These are phyloP conservation scores for Colletotrichum sp. DNA, from an alignment of 2,329 filamentous ascomycete genomes.

Conservation along the genomic window DNA sequence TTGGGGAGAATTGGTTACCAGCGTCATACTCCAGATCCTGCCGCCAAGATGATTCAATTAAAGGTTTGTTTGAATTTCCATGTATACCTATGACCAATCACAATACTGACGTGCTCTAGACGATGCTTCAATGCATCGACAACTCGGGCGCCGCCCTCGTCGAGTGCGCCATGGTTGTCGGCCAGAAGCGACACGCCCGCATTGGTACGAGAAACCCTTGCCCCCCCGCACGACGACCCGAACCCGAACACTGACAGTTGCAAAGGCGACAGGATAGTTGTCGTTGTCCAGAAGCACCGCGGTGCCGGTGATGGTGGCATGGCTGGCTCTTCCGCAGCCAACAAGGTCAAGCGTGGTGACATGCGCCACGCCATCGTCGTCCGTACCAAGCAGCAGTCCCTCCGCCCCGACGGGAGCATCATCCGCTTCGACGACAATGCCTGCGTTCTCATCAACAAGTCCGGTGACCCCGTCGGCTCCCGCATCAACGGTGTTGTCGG, in stretches of 20 bases:
- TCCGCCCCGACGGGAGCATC: slow-evolving; percentile 85
- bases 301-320: slow-evolving; percentile 74
- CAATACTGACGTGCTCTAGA: slow-evolving; percentile 53
- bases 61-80: slow-evolving; percentile 58
- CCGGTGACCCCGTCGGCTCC: slow-evolving; percentile 92
- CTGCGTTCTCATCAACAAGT: slow-evolving; percentile 96
- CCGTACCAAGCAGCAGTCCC: slow-evolving; percentile 84
- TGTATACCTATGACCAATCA: fast-evolving
- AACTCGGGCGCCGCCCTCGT: slow-evolving; percentile 91
- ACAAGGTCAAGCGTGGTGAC: slow-evolving; percentile 96
- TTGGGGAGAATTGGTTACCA: slow-evolving; percentile 2
- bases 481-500: slow-evolving; percentile 93
- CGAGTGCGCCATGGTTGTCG: slow-evolving; percentile 92
- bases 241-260: slow-evolving; percentile 54
- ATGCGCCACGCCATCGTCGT: slow-evolving; percentile 96
- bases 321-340: slow-evolving; percentile 74
- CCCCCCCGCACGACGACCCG: not conserved
- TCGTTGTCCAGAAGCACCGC: slow-evolving; percentile 96
- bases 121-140: slow-evolving; percentile 99
- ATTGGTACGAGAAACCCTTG: slow-evolving; percentile 68
- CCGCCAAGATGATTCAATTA: slow-evolving; percentile 84
- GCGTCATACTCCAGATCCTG: slow-evolving; percentile 16
- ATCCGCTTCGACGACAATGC: slow-evolving; percentile 98
- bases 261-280: slow-evolving; percentile 91
- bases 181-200: slow-evolving; percentile 85